Evolutionary conservation across 306 rosid genomes (phyloP).

Genomic region (Hippophae rhamnoides): DNA sequence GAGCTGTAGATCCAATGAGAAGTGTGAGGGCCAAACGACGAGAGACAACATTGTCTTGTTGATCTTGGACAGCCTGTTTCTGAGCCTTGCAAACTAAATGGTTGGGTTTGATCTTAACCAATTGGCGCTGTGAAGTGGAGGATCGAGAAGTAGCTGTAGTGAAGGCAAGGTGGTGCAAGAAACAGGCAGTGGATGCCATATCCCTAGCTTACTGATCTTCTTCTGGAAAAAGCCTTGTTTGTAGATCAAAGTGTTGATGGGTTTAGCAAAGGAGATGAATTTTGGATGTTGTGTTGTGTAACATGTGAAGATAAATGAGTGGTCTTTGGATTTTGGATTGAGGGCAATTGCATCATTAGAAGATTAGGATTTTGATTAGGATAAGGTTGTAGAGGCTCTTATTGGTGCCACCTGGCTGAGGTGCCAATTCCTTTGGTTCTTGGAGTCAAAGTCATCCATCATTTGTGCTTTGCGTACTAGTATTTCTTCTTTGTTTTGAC

Average conservation of each 20-base stretch:
- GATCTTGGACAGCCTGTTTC: slow-evolving; percentile 52
- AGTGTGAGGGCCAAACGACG: slow-evolving; percentile 82
- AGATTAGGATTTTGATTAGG: slow-evolving; percentile 55
- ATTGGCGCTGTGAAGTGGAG: slow-evolving; percentile 47
- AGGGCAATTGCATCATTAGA: slow-evolving; percentile 23
- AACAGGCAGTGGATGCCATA: slow-evolving; percentile 85
- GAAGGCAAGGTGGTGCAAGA: slow-evolving; percentile 77
- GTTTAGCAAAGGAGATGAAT: slow-evolving; percentile 14
- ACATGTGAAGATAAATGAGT: slow-evolving; percentile 27
- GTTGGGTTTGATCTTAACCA: slow-evolving; percentile 32
- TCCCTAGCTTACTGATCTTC: neutral
- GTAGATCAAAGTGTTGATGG: neutral
- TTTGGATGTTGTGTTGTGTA: slow-evolving; percentile 20
- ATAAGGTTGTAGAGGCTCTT: slow-evolving; percentile 43
- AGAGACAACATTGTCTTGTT: slow-evolving; percentile 31
- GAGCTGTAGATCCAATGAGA: slow-evolving; percentile 77
- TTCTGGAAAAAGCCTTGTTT: neutral
- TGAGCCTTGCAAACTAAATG: slow-evolving; percentile 68
- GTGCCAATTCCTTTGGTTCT: neutral
- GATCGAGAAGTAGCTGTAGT: slow-evolving; percentile 31
- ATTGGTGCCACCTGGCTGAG: slow-evolving; percentile 50
- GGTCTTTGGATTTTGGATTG: slow-evolving; percentile 34
- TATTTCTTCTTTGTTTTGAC: too few species aligned
- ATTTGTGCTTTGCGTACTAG: neutral
- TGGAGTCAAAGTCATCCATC: slow-evolving; percentile 2